Base-by-base conservation (phyloP, 345 rosid genomes). In the Heritiera fomes region DNA sequence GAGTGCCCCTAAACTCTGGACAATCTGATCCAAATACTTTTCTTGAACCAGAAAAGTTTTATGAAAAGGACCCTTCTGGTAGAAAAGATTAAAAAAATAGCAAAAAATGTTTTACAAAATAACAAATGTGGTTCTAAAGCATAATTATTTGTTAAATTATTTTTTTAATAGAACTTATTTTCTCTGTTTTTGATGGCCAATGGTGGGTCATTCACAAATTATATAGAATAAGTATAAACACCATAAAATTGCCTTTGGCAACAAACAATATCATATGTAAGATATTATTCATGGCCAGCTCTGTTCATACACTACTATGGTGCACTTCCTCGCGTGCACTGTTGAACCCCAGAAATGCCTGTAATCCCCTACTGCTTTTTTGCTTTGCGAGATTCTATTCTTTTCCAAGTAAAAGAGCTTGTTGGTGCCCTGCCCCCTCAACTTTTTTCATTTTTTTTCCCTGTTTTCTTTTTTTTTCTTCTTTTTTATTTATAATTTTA, bases 331-430 rank as follows among this genome's bases (percentile, higher is more conserved):
- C 43, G 43, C 43, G 82, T 83, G 83, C 75, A 53, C 75, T 65
- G 75, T 18, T 56, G 53, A 61, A 4, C 73, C 14, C 80, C 68
- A 65, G 79, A 68, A 60, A 73, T 70, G 73, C 40, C 58, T 28
- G 45, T 32, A 71, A 52, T 81, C 46, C 69, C 49, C 61, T 32
- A 23, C 3, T 28, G 52, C 86, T 82, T 79, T 83, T 83, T 69
- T 81, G 43, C 86, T 85, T 83, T 85, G 47, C 62, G 64, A 82
- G 84, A 84, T 79, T 86, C 85, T 77, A 85, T 69, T 81, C 85
- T 75, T 84, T 83, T 68, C 69, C 61, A 61, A 80, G 83, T 55
- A 63, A 83, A 82, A 82, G 56, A 78, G 79, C 82, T 65, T 68
- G 76, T 41, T 76, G 20, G 45, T 50, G 53, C 38, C 77, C 79